Conservation (phyloP, 305 asterid species). For the Solanum aculeatissimum region DNA sequence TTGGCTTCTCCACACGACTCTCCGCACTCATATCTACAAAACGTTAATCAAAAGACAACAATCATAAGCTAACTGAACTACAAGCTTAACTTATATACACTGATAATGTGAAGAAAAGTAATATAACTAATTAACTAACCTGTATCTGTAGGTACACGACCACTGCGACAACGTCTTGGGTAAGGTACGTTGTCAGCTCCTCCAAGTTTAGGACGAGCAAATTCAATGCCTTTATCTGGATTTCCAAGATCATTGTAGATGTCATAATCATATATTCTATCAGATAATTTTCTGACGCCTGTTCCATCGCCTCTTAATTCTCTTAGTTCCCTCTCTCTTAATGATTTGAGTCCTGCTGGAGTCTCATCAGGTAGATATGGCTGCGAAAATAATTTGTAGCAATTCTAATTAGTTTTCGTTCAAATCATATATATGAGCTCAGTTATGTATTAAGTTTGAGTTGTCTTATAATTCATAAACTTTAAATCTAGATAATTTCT, state of each 20-base stretch:
- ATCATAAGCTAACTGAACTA: background rate
- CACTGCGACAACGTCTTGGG: conserved; percentile 91
- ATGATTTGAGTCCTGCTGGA: conserved; percentile 65
- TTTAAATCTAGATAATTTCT: background rate
- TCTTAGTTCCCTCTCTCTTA: conserved; percentile 73
- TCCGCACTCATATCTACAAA: conserved; percentile 50
- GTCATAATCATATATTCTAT: conserved; percentile 73
- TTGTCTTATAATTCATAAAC: background rate
- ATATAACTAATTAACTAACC: conserved; percentile 32
- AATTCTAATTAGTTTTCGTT: background rate
- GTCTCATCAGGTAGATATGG: conserved; percentile 85
- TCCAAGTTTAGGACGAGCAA: conserved; percentile 67
- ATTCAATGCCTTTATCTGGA: conserved; percentile 84
- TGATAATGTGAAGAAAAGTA: background rate
- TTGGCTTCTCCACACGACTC: conserved; percentile 93
- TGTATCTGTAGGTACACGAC: conserved; percentile 60
- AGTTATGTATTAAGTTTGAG: background rate
- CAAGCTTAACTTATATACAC: background rate
- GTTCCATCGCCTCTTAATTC: conserved; percentile 74
- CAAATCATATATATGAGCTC: background rate
- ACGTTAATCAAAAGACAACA: background rate
- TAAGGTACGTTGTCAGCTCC: conserved; percentile 49
- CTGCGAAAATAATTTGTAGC: conserved; percentile 24
- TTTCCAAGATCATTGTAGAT: conserved; percentile 88
- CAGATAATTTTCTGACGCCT: conserved; percentile 65